Evolutionary conservation across 345 rosid species (phyloP).

Genomic region (Noccaea caerulescens): DNA sequence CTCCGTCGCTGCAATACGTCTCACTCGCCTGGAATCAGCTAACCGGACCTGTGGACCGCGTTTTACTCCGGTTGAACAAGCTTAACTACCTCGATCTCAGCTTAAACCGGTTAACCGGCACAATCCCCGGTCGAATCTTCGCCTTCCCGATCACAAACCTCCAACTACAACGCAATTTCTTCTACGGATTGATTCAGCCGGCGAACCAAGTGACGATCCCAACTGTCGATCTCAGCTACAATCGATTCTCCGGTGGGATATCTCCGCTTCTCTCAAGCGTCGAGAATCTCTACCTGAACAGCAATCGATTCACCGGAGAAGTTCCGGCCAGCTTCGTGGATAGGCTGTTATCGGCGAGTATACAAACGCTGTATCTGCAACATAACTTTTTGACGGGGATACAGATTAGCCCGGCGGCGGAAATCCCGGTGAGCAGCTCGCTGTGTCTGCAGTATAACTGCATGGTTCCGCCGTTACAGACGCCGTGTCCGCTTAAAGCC

Average conservation of each 20-base stretch:
- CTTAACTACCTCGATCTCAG: slow-evolving; percentile 82
- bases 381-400: slow-evolving; percentile 94
- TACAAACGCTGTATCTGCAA: slow-evolving; percentile 78
- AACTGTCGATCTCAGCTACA: slow-evolving; percentile 90
- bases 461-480: slow-evolving; percentile 89
- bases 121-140: slow-evolving; percentile 63
- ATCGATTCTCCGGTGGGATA: slow-evolving; percentile 72
- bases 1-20: slow-evolving; percentile 76
- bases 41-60: slow-evolving; percentile 64
- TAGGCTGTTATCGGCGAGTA: slow-evolving; percentile 62
- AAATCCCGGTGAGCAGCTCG: slow-evolving; percentile 79
- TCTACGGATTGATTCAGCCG: slow-evolving; percentile 72
- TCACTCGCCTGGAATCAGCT: slow-evolving; percentile 78
- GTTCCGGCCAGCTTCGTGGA: slow-evolving; percentile 86
- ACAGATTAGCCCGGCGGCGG: slow-evolving; percentile 86
- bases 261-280: slow-evolving; percentile 87
- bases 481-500: slow-evolving; percentile 88
- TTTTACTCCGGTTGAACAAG: slow-evolving; percentile 60
- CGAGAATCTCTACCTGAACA: slow-evolving; percentile 80
- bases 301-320: slow-evolving; percentile 84
- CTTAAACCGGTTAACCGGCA: slow-evolving; percentile 74
- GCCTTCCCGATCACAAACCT: slow-evolving; percentile 71
- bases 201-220: slow-evolving; percentile 60
- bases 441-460: slow-evolving; percentile 93
- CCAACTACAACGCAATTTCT: slow-evolving; percentile 77